phyloP scores from a whole-genome alignment of 495 filamentous ascomycete species.

The Trichoderma virens region DNA sequence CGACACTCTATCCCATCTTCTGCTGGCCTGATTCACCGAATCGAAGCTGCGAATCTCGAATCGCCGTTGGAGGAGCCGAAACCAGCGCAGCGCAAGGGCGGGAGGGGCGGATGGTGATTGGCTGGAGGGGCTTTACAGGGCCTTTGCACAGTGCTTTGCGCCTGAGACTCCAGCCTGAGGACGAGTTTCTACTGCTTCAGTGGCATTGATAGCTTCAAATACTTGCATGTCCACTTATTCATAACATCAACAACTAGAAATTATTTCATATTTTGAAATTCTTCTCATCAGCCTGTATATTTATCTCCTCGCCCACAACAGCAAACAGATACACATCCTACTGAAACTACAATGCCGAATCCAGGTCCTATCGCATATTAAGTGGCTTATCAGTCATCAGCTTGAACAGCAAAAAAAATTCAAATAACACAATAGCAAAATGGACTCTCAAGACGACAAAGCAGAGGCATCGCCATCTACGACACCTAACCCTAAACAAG shows the following conservation, averaged over 20 bases:
- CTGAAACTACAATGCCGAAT: neutral
- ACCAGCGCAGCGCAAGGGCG: neutral
- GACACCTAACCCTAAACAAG: neutral
- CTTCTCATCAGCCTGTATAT: no score
- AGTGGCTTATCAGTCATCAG: neutral
- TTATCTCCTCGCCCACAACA: neutral
- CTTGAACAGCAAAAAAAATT: neutral
- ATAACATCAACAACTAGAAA: no score
- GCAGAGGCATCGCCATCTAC: neutral
- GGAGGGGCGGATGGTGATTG: neutral
- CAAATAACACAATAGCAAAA: neutral
- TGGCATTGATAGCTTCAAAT: neutral
- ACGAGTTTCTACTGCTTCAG: neutral
- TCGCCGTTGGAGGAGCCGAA: neutral
- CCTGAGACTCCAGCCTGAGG: no score
- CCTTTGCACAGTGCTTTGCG: neutral
- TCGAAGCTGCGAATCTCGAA: neutral
- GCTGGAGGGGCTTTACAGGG: neutral
- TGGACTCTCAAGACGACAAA: neutral
- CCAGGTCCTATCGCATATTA: neutral
- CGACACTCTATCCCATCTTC: conserved; percentile 9
- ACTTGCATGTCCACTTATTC: no score
- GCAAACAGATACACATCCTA: neutral
- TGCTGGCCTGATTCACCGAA: neutral
- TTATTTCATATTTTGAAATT: no score